Conservation (phyloP, 768 basidiomycete species). For the Tricholoma sp. region DNA sequence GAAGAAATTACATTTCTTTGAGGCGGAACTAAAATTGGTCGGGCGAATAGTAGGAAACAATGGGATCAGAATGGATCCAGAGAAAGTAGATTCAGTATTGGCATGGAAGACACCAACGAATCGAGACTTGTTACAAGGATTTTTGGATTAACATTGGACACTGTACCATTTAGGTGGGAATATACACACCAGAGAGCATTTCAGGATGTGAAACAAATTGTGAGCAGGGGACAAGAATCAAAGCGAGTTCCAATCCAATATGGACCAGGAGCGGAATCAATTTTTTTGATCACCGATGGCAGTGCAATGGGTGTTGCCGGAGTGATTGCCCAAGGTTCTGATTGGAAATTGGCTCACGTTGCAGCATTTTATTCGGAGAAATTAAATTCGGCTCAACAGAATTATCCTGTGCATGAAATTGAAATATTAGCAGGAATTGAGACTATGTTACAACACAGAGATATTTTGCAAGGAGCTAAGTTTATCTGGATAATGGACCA, state of each 20-base stretch:
- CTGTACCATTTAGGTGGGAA: constrained; percentile 7
- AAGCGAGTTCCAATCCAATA: constrained; percentile 10
- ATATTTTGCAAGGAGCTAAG: constrained; percentile 13
- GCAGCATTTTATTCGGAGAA: no score
- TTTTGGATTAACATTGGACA: constrained; percentile 9
- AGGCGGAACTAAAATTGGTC: constrained; percentile 20
- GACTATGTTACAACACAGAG: constrained; percentile 1
- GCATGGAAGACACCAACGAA: no score
- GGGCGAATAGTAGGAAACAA: constrained; percentile 5
- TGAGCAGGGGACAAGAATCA: neutral
- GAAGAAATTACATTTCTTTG: constrained; percentile 21
- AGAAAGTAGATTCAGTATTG: no score
- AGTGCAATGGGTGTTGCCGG: no score
- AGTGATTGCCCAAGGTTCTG: no score
- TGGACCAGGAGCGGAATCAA: neutral
- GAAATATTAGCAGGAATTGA: no score
- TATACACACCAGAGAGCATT: constrained; percentile 16
- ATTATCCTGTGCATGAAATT: no score
- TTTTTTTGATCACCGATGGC: constrained; percentile 9
- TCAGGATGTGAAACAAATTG: constrained; percentile 18
- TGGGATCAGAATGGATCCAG: no score
- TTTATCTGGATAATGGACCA: constrained; percentile 15
- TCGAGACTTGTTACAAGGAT: no score
- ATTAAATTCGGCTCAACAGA: no score
- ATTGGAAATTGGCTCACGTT: no score